A percentile compares a stretch with the other conserved stretches of the same genome.
phyloP scores from a whole-genome alignment of 208 protist genomes.

The Trypanosoma congolense region DNA sequence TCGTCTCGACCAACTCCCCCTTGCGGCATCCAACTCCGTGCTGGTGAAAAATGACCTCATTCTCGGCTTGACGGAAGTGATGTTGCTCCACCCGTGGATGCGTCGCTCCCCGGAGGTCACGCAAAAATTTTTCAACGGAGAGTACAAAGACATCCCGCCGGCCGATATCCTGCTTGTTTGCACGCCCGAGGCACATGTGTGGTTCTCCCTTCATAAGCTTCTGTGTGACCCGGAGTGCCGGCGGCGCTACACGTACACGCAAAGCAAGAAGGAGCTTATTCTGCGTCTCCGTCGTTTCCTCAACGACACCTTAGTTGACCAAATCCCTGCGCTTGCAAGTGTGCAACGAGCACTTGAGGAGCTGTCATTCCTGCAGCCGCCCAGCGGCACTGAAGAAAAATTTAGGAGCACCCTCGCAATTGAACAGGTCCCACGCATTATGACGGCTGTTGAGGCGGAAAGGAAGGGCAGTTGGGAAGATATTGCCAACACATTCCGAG shows the following conservation, averaged over 20 bases:
- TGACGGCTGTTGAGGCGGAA: slow-evolving; percentile 43
- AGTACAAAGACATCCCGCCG: slow-evolving; percentile 42
- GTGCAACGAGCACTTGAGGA: slow-evolving; percentile 87
- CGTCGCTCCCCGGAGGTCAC: slow-evolving; percentile 32
- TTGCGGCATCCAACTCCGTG: slow-evolving; percentile 68
- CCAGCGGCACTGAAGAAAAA: slow-evolving; percentile 84
- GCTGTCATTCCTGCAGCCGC: slow-evolving; percentile 84
- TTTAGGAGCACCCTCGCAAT: slow-evolving; percentile 80
- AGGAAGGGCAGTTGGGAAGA: slow-evolving; percentile 11
- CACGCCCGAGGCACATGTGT: slow-evolving; percentile 80
- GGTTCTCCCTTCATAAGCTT: slow-evolving; percentile 88
- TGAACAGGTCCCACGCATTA: slow-evolving; percentile 83
- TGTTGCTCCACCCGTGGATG: slow-evolving; percentile 79
- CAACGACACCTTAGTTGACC: slow-evolving; percentile 86
- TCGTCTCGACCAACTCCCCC: slow-evolving; percentile 57
- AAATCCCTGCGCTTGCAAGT: slow-evolving; percentile 80
- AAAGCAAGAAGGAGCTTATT: slow-evolving; percentile 78
- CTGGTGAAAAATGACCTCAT: slow-evolving; percentile 85
- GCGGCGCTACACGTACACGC: slow-evolving; percentile 71
- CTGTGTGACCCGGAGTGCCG: slow-evolving; percentile 81
- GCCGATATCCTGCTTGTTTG: slow-evolving; percentile 75
- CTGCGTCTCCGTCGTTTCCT: slow-evolving; percentile 65
- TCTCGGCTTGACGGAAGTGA: slow-evolving; percentile 66
- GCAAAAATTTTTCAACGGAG: slow-evolving; percentile 69
- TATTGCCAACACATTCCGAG: slow-evolving; percentile 5